phyloP scores from a whole-genome alignment of 2,329 filamentous ascomycete genomes.

The Orbilia brochopaga region DNA sequence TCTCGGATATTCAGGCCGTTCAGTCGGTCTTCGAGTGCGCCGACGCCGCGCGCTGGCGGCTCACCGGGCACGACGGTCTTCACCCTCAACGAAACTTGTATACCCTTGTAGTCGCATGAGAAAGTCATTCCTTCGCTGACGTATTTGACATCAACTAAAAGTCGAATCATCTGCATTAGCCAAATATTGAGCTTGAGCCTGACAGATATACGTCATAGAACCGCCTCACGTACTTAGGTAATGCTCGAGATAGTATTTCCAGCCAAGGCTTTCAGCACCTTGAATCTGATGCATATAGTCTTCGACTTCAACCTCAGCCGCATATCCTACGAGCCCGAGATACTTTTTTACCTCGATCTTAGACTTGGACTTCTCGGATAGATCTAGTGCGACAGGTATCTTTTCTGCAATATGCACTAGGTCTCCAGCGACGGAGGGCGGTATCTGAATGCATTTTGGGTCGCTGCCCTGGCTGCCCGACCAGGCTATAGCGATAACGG shows the following conservation, averaged over 20 bases:
- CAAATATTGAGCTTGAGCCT: not conserved
- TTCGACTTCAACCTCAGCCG: constrained; percentile 50
- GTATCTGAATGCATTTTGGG: constrained; percentile 46
- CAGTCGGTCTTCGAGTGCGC: constrained; percentile 11
- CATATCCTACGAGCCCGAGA: constrained; percentile 47
- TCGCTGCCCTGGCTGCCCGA: constrained; percentile 40
- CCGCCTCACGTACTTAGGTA: constrained; percentile 53
- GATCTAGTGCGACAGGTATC: constrained; percentile 16
- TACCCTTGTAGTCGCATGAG: constrained; percentile 35
- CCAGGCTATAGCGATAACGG: constrained; percentile 43
- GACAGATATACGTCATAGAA: not conserved
- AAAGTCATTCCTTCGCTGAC: constrained; percentile 33
- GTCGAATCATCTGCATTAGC: constrained; percentile 9
- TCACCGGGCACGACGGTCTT: constrained; percentile 32
- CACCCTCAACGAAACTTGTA: constrained; percentile 25
- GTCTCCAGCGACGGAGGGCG: constrained; percentile 32
- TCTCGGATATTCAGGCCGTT: constrained; percentile 26
- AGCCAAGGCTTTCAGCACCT: constrained; percentile 50
- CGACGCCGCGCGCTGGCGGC: not conserved
- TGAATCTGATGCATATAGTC: constrained; percentile 50
- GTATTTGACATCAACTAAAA: constrained; percentile 29
- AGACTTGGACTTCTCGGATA: constrained; percentile 46
- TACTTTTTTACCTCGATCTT: constrained; percentile 53
- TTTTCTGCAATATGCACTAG: constrained; percentile 22
- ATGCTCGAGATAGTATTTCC: constrained; percentile 54